Base-by-base conservation (phyloP, 2,329 filamentous ascomycete species). In the Penicillium griseofulvum region DNA sequence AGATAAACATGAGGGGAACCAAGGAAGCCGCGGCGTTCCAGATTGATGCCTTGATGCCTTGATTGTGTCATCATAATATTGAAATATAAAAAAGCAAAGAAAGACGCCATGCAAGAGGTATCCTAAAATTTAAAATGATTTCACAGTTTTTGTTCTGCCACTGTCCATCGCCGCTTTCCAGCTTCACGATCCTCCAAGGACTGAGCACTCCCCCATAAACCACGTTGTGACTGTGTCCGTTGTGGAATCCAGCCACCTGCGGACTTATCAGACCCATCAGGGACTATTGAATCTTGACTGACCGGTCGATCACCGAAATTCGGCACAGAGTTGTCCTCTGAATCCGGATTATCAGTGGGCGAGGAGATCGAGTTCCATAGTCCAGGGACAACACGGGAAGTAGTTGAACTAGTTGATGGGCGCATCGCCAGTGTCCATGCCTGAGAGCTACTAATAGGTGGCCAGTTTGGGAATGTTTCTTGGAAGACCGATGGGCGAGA, bases 111-210 rank as follows among this genome's bases (percentile, higher is more conserved):
- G 62, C 59, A 62, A 55, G 49, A 63, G 56, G 58, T 62, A 64
- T 64, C 57, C 44, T 57, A 43, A 31, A 58, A 54, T 17, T 17
- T 37, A n/a, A 45, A 16, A 33, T 24, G 39, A 55, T 24, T 22
- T 63, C 57, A 65, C 43, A 65, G 38, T 34, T 65, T 64, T 43
- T 64, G 66, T 55, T 76, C 73, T 9, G 71, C 64, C 46, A 76
- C 65, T 3, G 73, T 74, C 73, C 73, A 76, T 49, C 73, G 69
- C 44, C 73, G 68, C 50, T 68, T 69, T 33, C 58, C 57, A 5
- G 55, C 47, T 24, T 72, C 68, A 29, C 65, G 66, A 29, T 70
- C 68, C 37, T 66, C 66, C 39, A 67, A 60, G 16, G 66, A 49
- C 9, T 64, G 62, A 8, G 65, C 61, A 61, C 70, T 70, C 0